Base-by-base conservation (phyloP, 2,329 filamentous ascomycete species). In the Colletotrichum scovillei region DNA sequence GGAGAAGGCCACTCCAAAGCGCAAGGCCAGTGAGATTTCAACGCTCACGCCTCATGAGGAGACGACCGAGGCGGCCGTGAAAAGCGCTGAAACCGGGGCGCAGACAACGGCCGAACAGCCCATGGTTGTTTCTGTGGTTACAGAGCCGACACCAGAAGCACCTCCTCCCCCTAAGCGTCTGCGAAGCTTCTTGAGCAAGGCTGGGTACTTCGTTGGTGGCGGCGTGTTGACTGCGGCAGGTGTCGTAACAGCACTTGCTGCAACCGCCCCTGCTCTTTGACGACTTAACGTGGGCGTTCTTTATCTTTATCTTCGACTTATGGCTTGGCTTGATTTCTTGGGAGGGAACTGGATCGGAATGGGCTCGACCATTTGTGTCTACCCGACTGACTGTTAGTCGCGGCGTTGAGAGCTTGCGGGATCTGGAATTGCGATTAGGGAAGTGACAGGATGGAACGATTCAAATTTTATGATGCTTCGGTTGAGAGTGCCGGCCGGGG, bases 1-100 rank as follows among this genome's bases (percentile, higher is more conserved):
- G 53, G 3, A 52, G 19, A 28, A 67, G 22, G 12, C 12, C 16
- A n/a, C 73, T 22, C 55, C 65, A n/a, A 83, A 83, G 76, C 78
- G 81, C 19, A 83, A 82, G 74, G 78, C 79, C 0, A 78, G 78
- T 2, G 78, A 79, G 2, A 82, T 83, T 5, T 80, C 79, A 0
- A 62, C 72, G 2, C 35, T 74, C 2, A 77, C 69, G 5, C 57
- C 66, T 1, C 74, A 75, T 19, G 75, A 81, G 53, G 67, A 76
- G 26, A n/a, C 52, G 19, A 53, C 7, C 5, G 70, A 74, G 55
- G 16, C 46, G 22, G 53, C 46, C 2, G 24, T 46, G 11, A 76
- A 76, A 72, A 67, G 64, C 6, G 63, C 58, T 19, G 16, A 26
- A 3, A 46, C 53, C 11, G 63, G 71, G 42, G 53, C 35, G 24